Evolutionary conservation across 495 filamentous ascomycete species (phyloP), one percentile per base, ranked within the genome.

Genomic region (Tuber calosporum): DNA sequence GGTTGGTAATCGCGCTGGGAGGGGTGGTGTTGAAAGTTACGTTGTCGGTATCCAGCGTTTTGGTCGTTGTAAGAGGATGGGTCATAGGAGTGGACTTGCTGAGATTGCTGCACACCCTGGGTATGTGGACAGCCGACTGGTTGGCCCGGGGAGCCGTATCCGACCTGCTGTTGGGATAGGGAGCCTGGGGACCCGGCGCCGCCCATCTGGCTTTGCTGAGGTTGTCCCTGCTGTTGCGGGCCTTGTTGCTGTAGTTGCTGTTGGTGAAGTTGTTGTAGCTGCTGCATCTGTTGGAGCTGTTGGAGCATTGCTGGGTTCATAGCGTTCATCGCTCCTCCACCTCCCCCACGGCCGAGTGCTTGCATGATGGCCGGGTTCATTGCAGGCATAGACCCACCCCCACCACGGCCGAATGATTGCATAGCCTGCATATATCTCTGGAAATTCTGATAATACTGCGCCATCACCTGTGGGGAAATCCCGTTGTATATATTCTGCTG

Each of bases 371-470:
- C 85, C 8, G 88, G 88, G 76, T 89, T 90, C 84, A 90, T 87
- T 26, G 79, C 78, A 30, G 82, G 82, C 73, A 83, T 83, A 82
- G 85, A 84, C 73, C 84, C 86, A 73, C 85, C 83, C 74, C 83
- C 86, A 83, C 80, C 82, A 38, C 82, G 76, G n/a, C 82, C 78
- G 34, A 77, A 76, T 53, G 82, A 92, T 83, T 97, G 94, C 92
- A 97, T 96, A 86, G 96, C 89, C 39, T 88, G 85, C 82, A 99
- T 93, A 82, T 97, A 97, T 82, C 96, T 91, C 82, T 99, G 96
- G 92, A 99, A 96, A 37, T 93, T 89, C 81, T 96, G 92, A 88
- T 94, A 93, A 83, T 97, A 97, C 83, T 97, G 93, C 2, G 95
- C 95, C 93, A 99, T 97, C 87, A 97, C 88, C 80, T 96, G 92